phyloP scores from a whole-genome alignment of 2,329 filamentous ascomycete species.

The Fusarium sp. region DNA sequence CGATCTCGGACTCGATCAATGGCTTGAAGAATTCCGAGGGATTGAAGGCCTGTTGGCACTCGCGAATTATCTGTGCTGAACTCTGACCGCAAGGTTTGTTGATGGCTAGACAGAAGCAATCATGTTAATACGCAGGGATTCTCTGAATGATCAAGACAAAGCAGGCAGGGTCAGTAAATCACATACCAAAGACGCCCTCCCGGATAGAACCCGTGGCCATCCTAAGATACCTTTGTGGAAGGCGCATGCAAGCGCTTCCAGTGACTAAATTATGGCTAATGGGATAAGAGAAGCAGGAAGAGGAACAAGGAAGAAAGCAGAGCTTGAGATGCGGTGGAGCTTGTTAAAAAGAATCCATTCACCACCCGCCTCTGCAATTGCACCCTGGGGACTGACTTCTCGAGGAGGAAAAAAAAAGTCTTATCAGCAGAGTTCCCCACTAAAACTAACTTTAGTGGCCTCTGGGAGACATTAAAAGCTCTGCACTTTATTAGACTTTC shows the following conservation, averaged over 20 bases:
- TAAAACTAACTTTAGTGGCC: slow-evolving; percentile 7
- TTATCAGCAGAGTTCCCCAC: slow-evolving; percentile 33
- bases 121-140: slow-evolving; percentile 17
- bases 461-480: slow-evolving; percentile 5
- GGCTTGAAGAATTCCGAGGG: slow-evolving; percentile 82
- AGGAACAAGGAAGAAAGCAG: slow-evolving; percentile 19
- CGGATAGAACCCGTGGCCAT: slow-evolving; percentile 66
- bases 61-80: slow-evolving; percentile 90
- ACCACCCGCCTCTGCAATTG: slow-evolving; percentile 23
- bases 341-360: slow-evolving; percentile 25
- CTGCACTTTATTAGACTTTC: neutral
- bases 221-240: slow-evolving; percentile 51
- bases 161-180: slow-evolving; percentile 9
- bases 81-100: slow-evolving; percentile 90
- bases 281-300: slow-evolving; percentile 8
- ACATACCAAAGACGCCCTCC: slow-evolving; percentile 69
- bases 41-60: slow-evolving; percentile 86
- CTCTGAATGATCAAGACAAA: neutral
- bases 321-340: slow-evolving; percentile 26
- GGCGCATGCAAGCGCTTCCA: slow-evolving; percentile 48
- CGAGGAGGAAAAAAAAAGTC: slow-evolving; percentile 15
- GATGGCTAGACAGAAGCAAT: slow-evolving; percentile 70
- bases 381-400: slow-evolving; percentile 1
- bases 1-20: slow-evolving; percentile 74
- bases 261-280: slow-evolving; percentile 8